phyloP scores from a whole-genome alignment of 1,284 basidiomycete species.

The Xerocomus amazonicus region DNA sequence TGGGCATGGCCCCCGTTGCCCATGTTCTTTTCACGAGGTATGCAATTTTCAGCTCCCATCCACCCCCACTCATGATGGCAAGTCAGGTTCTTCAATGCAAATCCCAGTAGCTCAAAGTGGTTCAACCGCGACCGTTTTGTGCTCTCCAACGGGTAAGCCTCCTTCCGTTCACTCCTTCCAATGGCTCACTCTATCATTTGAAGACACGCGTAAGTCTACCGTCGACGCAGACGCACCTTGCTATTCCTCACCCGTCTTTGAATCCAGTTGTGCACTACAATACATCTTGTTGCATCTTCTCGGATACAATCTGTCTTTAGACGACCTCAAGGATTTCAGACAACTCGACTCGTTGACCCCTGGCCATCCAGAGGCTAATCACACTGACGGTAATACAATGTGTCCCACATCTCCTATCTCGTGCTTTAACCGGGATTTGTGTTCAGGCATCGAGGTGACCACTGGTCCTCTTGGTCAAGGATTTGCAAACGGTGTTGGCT shows the following conservation, averaged over 20 bases:
- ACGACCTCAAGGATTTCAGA: conserved; percentile 82
- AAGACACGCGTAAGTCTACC: conserved; percentile 62
- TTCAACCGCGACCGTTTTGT: conserved; percentile 89
- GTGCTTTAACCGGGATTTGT: conserved; percentile 3
- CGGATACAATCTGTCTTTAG: conserved; percentile 80
- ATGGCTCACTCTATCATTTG: conserved; percentile 12
- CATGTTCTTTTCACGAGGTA: conserved; percentile 84
- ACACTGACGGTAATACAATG: conserved; percentile 68
- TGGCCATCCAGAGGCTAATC: conserved; percentile 86
- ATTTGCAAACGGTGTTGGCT: conserved; percentile 88
- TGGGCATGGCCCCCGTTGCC: conserved; percentile 89
- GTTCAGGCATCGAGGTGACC: conserved; percentile 82
- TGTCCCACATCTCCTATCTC: conserved; percentile 7
- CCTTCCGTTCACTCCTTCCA: conserved; percentile 1
- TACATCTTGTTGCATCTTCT: conserved; percentile 82
- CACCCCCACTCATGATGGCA: conserved; percentile 9
- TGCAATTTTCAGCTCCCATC: background rate
- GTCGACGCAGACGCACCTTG: background rate
- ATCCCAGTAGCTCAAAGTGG: conserved; percentile 89
- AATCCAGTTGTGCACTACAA: conserved; percentile 73
- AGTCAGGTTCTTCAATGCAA: conserved; percentile 76
- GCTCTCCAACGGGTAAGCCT: conserved; percentile 71
- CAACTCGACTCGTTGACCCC: conserved; percentile 88
- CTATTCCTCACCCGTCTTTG: conserved; percentile 10
- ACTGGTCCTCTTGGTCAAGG: conserved; percentile 96